Conservation (phyloP, 805 yeast genomes). For the Maudiozyma bulderi region DNA sequence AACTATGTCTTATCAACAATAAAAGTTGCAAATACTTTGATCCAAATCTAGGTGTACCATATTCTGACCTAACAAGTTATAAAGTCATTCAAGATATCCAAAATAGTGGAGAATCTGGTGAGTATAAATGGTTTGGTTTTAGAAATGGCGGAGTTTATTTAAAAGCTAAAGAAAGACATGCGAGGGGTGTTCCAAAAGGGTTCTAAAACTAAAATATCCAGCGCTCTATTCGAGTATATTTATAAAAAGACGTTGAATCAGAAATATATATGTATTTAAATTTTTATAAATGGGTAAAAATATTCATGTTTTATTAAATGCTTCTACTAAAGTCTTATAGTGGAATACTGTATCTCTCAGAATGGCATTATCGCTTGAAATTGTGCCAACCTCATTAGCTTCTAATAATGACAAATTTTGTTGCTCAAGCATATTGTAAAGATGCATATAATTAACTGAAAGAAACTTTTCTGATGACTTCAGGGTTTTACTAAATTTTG, state of each 20-base stretch:
- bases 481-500: conserved; percentile 50
- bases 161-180: conserved; percentile 42
- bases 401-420: conserved; percentile 10
- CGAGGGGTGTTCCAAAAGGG: conserved; percentile 83
- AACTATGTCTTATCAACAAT: conserved; percentile 60
- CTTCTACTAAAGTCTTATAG: conserved; percentile 23
- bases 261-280: background rate
- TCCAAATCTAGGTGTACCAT: conserved; percentile 82
- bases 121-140: conserved; percentile 41
- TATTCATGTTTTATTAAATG: conserved; percentile 19
- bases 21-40: conserved; percentile 72
- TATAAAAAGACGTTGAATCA: background rate
- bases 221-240: background rate
- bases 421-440: conserved; percentile 24
- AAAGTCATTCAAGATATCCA: conserved; percentile 50
- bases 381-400: background rate
- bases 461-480: conserved; percentile 59
- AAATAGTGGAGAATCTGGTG: conserved; percentile 35
- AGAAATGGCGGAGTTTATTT: conserved; percentile 42
- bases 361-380: conserved; percentile 11
- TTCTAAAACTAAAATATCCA: conserved; percentile 33
- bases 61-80: conserved; percentile 74
- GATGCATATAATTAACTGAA: conserved; percentile 40
- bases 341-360: conserved; percentile 25
- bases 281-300: background rate